Evolutionary conservation across 805 yeast species (phyloP).

Genomic region (Wickerhamomyces alni): DNA sequence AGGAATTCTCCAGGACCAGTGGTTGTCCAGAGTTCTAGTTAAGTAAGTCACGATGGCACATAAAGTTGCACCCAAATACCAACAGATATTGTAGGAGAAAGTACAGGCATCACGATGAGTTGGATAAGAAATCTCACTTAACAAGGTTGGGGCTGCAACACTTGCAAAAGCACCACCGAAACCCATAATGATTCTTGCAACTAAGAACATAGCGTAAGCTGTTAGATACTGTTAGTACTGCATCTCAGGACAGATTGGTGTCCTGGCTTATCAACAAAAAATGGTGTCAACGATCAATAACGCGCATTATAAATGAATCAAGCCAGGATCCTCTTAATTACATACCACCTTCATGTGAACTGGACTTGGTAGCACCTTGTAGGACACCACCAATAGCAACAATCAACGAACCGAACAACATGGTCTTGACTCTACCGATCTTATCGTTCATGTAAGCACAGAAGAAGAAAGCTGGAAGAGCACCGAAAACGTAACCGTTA

Average conservation of each 20-base stretch:
- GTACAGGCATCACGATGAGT: conserved; percentile 34
- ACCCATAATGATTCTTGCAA: conserved; percentile 40
- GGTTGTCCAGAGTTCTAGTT: conserved; percentile 23
- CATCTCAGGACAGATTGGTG: no score
- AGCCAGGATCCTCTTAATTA: no score
- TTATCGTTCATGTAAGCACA: conserved; percentile 28
- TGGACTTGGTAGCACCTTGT: conserved; percentile 24
- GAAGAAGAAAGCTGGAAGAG: conserved; percentile 24
- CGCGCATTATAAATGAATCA: no score
- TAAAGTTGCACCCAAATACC: conserved; percentile 48
- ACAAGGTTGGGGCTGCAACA: conserved; percentile 41
- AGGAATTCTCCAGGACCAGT: conserved; percentile 50
- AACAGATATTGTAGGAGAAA: conserved; percentile 40
- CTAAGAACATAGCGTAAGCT: conserved; percentile 14
- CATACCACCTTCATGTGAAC: conserved; percentile 24
- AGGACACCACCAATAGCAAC: conserved; percentile 20
- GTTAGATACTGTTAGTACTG: no score
- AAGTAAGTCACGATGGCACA: conserved; percentile 25
- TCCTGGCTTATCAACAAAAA: no score
- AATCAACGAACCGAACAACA: conserved; percentile 13
- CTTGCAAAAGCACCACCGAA: conserved; percentile 36
- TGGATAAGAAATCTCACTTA: conserved; percentile 47
- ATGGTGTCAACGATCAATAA: no score
- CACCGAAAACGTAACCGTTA: conserved; percentile 37
- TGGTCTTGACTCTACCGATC: conserved; percentile 32